A percentile compares a stretch with the other conserved stretches of the same genome.
Conservation (phyloP, 495 filamentous ascomycete species). For the Aspergillus baeticus region DNA sequence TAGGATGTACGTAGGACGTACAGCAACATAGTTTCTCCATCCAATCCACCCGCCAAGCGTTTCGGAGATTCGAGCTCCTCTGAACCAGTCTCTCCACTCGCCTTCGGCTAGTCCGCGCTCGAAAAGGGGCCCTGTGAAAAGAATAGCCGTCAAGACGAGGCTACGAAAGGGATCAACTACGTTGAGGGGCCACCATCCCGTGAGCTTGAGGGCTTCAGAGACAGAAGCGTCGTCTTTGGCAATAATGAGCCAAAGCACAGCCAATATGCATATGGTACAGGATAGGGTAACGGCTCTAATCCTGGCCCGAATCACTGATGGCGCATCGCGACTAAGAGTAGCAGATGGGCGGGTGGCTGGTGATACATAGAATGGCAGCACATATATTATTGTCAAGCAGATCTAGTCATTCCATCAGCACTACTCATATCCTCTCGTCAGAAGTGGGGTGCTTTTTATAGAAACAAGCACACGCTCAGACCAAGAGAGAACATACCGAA, state of each 20-base stretch:
- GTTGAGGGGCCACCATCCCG: slow-evolving; percentile 75
- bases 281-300: slow-evolving; percentile 75
- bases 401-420: slow-evolving; percentile 44
- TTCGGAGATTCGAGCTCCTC: slow-evolving; percentile 37
- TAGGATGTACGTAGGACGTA: slow-evolving; percentile 29
- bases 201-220: slow-evolving; percentile 55
- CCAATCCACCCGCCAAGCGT: slow-evolving; percentile 60
- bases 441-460: slow-evolving; percentile 14
- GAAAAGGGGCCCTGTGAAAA: slow-evolving; percentile 85
- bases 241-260: slow-evolving; percentile 62
- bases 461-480: slow-evolving; percentile 10
- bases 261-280: slow-evolving; percentile 57
- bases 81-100: slow-evolving; percentile 66
- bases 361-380: slow-evolving; percentile 87
- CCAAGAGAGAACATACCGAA: slow-evolving; percentile 44
- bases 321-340: slow-evolving; percentile 81
- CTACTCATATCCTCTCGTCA: too few species aligned
- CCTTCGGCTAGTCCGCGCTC: slow-evolving; percentile 69
- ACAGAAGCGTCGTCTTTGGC: slow-evolving; percentile 43
- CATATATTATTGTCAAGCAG: slow-evolving; percentile 79
- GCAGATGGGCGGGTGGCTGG: slow-evolving; percentile 74
- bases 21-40: slow-evolving; percentile 64
- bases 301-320: slow-evolving; percentile 84
- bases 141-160: slow-evolving; percentile 67
- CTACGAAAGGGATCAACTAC: slow-evolving; percentile 55